Evolutionary conservation across 805 yeast genomes (phyloP).

Genomic region (Spathaspora passalidarum): DNA sequence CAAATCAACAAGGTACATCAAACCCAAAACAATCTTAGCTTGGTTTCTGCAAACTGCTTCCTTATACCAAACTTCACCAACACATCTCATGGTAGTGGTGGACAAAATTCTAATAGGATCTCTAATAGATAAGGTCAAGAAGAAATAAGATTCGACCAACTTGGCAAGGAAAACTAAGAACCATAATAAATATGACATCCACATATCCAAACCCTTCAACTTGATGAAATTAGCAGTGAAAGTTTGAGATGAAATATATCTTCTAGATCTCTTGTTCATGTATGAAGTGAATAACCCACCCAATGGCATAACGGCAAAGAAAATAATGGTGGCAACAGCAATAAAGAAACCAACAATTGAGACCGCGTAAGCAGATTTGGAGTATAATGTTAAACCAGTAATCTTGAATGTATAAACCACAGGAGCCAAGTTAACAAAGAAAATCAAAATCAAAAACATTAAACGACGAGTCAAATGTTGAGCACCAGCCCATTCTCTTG

Average conservation of each 20-base stretch:
- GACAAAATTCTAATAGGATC: slow-evolving; percentile 93
- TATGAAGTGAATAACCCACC: slow-evolving; percentile 95
- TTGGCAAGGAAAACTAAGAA: slow-evolving; percentile 84
- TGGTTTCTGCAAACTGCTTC: slow-evolving; percentile 75
- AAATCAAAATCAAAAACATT: slow-evolving; percentile 63
- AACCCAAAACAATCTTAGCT: slow-evolving; percentile 83
- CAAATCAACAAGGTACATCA: slow-evolving; percentile 91
- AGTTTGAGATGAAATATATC: slow-evolving; percentile 89
- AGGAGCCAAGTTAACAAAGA: slow-evolving; percentile 78
- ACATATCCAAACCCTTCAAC: slow-evolving; percentile 85
- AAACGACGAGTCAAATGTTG: slow-evolving; percentile 91
- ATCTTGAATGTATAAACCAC: slow-evolving; percentile 81
- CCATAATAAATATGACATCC: slow-evolving; percentile 95
- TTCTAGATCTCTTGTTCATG: slow-evolving; percentile 81
- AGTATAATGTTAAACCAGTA: slow-evolving; percentile 63
- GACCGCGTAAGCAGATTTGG: slow-evolving; percentile 72
- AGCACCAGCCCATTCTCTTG: slow-evolving; percentile 99
- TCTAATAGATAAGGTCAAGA: slow-evolving; percentile 81
- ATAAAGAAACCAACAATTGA: slow-evolving; percentile 87
- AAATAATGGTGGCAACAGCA: slow-evolving; percentile 77
- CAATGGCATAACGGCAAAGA: slow-evolving; percentile 92
- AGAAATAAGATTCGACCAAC: slow-evolving; percentile 86
- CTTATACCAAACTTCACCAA: slow-evolving; percentile 92
- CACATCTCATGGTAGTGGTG: slow-evolving; percentile 85
- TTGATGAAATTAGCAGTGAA: slow-evolving; percentile 89